Evolutionary conservation across 2,329 filamentous ascomycete genomes (phyloP), one percentile per base, ranked within the genome.

Genomic region (Nemania abortiva): DNA sequence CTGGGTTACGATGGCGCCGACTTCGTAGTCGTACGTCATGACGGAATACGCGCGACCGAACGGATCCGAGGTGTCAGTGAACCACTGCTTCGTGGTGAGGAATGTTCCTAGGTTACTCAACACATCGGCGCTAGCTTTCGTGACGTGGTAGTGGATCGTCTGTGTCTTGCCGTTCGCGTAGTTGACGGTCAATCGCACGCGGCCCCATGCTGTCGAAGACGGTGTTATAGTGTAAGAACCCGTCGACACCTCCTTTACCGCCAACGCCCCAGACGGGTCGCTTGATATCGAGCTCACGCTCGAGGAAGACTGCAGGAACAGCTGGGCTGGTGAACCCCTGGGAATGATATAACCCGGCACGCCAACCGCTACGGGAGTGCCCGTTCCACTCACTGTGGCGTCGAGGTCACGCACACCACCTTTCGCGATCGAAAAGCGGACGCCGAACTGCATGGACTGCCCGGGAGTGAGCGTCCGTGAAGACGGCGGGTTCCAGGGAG

Each of bases 81-180:
- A 89, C 81, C 84, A 88, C 54, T 86, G 84, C 2, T 84, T 78
- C 0, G 83, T 87, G 1, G 85, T 86, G n/a, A 87, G 80, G 71
- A 89, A 90, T 6, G 75, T 74, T 0, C 87, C 87, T 0, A 89
- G 78, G 29, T 86, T 81, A 1, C 77, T 74, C 3, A 89, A 73
- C 0, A 82, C 77, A 1, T 84, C 78, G 0, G 83, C 78, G 0
- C 79, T 82, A 0, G 83, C 69, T 57, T 87, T 86, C 0, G 84
- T 86, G 59, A 90, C 77, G 66, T 81, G 86, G 77, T 89, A 90
- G 58, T 89, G 88, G 0, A 90, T 78, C 0, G 84, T 85, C 74
- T 89, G 87, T 0, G 76, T 77, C 61, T 80, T 83, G 1, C 80
- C 82, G 55, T 87, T 82, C 0, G 77, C 74, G 71, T 88, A 89